These are phyloP conservation scores for Lachancea meyersii DNA, from an alignment of 805 yeast genomes.

Conservation along the genomic window DNA sequence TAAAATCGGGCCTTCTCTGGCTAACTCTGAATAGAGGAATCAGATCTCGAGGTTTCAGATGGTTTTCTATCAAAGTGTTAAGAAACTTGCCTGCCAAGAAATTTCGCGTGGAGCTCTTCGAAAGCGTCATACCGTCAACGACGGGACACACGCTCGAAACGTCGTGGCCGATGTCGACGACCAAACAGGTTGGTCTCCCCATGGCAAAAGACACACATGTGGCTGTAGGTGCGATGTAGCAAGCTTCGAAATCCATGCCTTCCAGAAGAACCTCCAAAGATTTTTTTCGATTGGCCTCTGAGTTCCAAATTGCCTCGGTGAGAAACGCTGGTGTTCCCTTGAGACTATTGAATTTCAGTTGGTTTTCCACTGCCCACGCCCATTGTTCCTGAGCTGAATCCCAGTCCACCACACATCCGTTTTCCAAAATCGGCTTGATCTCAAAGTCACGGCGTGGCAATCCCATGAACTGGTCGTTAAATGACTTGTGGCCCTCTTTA, in stretches of 20 bases:
- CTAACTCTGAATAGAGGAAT: slow-evolving; percentile 31
- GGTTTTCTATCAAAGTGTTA: slow-evolving; percentile 26
- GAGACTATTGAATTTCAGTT: slow-evolving; percentile 41
- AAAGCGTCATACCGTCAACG: slow-evolving; percentile 70
- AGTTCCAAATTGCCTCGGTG: slow-evolving; percentile 86
- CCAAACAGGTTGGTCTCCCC: slow-evolving; percentile 80
- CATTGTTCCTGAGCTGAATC: slow-evolving; percentile 76
- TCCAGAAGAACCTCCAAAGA: slow-evolving; percentile 71
- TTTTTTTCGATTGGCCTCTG: slow-evolving; percentile 56
- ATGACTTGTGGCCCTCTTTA: slow-evolving; percentile 19
- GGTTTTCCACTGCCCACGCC: slow-evolving; percentile 48
- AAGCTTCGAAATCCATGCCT: slow-evolving; percentile 65
- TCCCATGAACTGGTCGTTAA: slow-evolving; percentile 39
- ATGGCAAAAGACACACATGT: slow-evolving; percentile 83
- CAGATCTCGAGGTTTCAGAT: slow-evolving; percentile 31
- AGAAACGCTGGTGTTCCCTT: slow-evolving; percentile 54
- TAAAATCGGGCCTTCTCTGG: slow-evolving; percentile 29
- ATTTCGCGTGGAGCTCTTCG: slow-evolving; percentile 64
- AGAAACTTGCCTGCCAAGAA: slow-evolving; percentile 68
- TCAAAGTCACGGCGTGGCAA: slow-evolving; percentile 49
- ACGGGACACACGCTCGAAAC: slow-evolving; percentile 72
- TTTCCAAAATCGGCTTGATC: slow-evolving; percentile 51
- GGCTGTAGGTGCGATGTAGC: slow-evolving; percentile 76
- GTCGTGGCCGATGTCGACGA: slow-evolving; percentile 83
- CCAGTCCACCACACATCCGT: slow-evolving; percentile 73